Evolutionary conservation across 371 early-diverging fungal genomes (phyloP).

Genomic region (Rhizomucor pusillus): DNA sequence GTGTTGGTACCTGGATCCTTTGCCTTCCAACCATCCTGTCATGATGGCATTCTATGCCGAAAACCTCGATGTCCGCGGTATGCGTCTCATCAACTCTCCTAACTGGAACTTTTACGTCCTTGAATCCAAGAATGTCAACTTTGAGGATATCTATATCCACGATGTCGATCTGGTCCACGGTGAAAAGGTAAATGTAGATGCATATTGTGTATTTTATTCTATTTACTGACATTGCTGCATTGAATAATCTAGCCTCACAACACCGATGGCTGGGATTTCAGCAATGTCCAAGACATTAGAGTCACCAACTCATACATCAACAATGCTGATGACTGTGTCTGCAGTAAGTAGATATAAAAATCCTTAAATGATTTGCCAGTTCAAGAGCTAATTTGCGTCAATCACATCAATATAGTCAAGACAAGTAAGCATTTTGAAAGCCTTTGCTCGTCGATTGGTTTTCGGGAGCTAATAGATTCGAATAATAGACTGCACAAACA

Average conservation of each 20-base stretch:
- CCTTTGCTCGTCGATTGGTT: too few species aligned
- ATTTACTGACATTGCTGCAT: neutral
- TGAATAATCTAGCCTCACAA: conserved; percentile 15
- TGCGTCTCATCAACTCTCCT: conserved; percentile 12
- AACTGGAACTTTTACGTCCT: conserved; percentile 19
- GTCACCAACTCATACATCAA: conserved; percentile 14
- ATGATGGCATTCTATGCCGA: conserved; percentile 14
- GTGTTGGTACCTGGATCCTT: conserved; percentile 15
- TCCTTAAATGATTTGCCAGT: too few species aligned
- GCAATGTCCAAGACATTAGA: conserved; percentile 8
- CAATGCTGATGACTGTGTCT: conserved; percentile 26
- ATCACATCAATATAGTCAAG: too few species aligned
- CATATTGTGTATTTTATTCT: neutral
- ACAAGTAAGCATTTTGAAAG: too few species aligned
- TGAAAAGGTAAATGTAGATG: conserved; percentile 6
- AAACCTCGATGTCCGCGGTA: conserved; percentile 10
- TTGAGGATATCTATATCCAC: conserved; percentile 9
- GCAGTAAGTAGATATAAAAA: conserved; percentile 17
- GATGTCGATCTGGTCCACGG: neutral
- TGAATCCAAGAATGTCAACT: conserved; percentile 9
- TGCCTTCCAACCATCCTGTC: conserved; percentile 14
- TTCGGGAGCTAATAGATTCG: too few species aligned
- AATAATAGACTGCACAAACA: conserved; percentile 21
- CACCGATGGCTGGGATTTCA: conserved; percentile 21
- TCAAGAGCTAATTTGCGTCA: conserved; percentile 7